Evolutionary conservation across 2,329 filamentous ascomycete species (phyloP).

Genomic region (Aspergillus pseudoterreus): DNA sequence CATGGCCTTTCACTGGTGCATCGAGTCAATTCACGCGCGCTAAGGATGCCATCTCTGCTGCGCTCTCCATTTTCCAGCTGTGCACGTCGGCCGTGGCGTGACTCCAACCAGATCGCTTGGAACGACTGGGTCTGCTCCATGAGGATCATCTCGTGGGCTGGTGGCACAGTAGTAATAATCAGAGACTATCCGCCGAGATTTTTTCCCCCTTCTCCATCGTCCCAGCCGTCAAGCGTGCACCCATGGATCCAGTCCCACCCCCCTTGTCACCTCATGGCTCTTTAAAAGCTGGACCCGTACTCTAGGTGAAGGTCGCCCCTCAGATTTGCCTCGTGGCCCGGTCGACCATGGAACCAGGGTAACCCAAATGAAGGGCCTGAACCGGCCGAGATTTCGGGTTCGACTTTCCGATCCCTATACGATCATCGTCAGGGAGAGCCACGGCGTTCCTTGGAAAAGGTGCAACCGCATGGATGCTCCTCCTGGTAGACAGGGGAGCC

Average conservation of each 20-base stretch:
- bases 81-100: too few species aligned
- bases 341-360: background rate
- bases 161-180: background rate
- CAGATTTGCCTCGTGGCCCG: constrained; percentile 9
- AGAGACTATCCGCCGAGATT: too few species aligned
- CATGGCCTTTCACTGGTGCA: constrained; percentile 8
- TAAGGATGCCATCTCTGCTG: constrained; percentile 4
- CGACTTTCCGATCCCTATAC: background rate
- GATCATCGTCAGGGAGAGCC: background rate
- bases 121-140: background rate
- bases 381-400: background rate
- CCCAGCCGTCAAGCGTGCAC: background rate
- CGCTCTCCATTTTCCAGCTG: constrained; percentile 11
- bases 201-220: background rate
- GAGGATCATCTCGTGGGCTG: background rate
- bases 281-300: constrained; percentile 8
- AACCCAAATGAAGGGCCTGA: background rate
- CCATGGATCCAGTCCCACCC: constrained; percentile 8
- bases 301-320: too few species aligned
- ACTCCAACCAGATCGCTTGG: background rate
- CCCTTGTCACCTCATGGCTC: constrained; percentile 11
- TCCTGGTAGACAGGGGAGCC: background rate
- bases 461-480: too few species aligned
- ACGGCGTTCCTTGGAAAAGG: too few species aligned
- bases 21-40: constrained; percentile 12